Conservation (phyloP, 495 filamentous ascomycete species). For the Cudoniella acicularis region DNA sequence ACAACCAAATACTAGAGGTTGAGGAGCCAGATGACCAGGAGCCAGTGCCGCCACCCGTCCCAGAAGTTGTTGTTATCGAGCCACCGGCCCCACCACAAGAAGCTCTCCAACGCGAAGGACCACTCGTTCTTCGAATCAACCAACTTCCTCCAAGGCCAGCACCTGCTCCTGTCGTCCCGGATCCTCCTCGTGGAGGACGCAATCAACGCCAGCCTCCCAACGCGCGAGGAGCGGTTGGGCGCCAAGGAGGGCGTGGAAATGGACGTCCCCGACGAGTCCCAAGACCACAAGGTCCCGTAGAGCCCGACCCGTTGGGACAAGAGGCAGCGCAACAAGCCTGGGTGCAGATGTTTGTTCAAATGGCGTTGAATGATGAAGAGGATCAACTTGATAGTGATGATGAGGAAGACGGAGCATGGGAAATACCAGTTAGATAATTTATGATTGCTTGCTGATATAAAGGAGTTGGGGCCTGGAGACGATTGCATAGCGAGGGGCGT, state of each 20-base stretch:
- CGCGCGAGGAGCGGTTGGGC: background rate
- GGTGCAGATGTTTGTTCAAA: constrained; percentile 50
- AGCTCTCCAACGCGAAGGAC: constrained; percentile 42
- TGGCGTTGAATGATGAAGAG: constrained; percentile 51
- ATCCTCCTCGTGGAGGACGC: constrained; percentile 9
- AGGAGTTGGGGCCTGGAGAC: no score
- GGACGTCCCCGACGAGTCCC: background rate
- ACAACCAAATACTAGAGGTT: no score
- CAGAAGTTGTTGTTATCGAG: background rate
- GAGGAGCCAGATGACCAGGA: no score
- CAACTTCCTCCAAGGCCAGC: constrained; percentile 11
- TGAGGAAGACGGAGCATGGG: constrained; percentile 26
- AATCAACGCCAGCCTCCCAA: background rate
- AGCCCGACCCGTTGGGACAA: background rate
- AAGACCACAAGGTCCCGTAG: background rate
- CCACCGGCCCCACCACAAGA: constrained; percentile 12
- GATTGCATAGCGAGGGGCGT: no score
- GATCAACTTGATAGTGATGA: constrained; percentile 39
- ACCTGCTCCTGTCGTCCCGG: constrained; percentile 7
- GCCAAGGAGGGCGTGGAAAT: background rate
- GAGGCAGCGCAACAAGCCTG: constrained; percentile 41
- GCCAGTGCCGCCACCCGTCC: no score
- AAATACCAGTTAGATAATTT: constrained; percentile 27
- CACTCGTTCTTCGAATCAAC: constrained; percentile 50
- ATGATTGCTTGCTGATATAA: no score